phyloP scores from a whole-genome alignment of 495 filamentous ascomycete genomes.

The Letharia columbiana region DNA sequence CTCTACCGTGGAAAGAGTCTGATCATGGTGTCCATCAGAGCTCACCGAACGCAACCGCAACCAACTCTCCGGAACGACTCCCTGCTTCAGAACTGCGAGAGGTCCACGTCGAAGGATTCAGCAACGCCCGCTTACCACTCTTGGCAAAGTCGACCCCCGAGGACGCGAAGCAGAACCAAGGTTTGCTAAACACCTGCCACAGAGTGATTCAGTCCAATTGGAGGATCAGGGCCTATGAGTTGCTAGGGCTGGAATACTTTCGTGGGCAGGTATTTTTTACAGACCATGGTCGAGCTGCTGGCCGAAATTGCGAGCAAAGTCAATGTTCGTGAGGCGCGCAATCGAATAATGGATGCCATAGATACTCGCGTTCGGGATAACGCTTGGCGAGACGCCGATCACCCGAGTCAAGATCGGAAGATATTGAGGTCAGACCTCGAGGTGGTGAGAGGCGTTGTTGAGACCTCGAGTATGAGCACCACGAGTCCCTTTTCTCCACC shows the following conservation, averaged over 20 bases:
- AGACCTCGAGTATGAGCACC: slow-evolving; percentile 12
- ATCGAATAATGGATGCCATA: slow-evolving; percentile 8
- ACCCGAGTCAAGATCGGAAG: background rate
- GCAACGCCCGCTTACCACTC: background rate
- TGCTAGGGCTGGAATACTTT: slow-evolving; percentile 4
- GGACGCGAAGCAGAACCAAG: background rate
- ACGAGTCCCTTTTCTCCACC: slow-evolving; percentile 6
- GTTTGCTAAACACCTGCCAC: background rate
- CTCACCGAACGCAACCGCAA: background rate
- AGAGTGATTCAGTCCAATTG: slow-evolving; percentile 5
- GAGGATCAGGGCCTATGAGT: slow-evolving; percentile 2
- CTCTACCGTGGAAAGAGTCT: slow-evolving; percentile 7
- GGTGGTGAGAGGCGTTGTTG: slow-evolving; percentile 4
- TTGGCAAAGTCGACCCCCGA: slow-evolving; percentile 1
- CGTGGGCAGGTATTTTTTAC: background rate
- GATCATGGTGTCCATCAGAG: background rate
- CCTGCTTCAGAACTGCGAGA: background rate
- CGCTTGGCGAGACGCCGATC: background rate
- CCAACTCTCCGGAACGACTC: background rate
- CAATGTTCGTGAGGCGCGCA: slow-evolving; percentile 5
- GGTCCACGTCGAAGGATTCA: background rate
- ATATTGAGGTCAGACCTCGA: slow-evolving; percentile 6
- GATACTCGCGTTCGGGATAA: background rate
- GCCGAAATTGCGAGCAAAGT: slow-evolving; percentile 9
- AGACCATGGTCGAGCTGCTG: slow-evolving; percentile 2